A percentile compares a stretch with the other conserved stretches of the same genome.
Evolutionary conservation across 805 yeast genomes (phyloP).

Genomic region (Diddensiella transvaalensis): DNA sequence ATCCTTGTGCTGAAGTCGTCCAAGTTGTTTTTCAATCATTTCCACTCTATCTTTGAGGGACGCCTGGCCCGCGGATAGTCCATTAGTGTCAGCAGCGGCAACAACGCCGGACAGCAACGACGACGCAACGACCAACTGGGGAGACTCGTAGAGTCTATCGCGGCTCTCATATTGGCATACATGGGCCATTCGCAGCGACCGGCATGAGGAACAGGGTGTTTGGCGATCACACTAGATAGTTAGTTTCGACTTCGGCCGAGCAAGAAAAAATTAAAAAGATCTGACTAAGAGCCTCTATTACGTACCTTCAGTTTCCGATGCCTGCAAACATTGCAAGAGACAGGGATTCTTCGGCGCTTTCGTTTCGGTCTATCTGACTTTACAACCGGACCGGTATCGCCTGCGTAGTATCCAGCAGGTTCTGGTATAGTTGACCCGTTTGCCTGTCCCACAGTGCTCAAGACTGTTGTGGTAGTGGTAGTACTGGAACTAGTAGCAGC

Average conservation of each 20-base stretch:
- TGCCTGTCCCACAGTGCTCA: no score
- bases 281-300: no score
- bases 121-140: background rate
- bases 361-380: background rate
- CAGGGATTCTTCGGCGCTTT: constrained; percentile 17
- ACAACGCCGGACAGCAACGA: background rate
- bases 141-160: background rate
- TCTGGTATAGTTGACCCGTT: no score
- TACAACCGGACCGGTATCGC: no score
- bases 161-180: constrained; percentile 13
- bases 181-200: constrained; percentile 11
- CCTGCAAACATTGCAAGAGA: constrained; percentile 23
- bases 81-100: background rate
- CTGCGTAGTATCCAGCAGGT: no score
- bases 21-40: background rate
- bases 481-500: background rate
- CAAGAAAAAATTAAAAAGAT: background rate
- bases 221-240: constrained; percentile 21
- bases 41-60: background rate
- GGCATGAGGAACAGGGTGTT: constrained; percentile 23
- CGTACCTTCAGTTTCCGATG: constrained; percentile 22
- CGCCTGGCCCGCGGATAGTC: background rate
- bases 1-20: constrained; percentile 3
- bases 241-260: background rate
- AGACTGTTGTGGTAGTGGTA: background rate